Evolutionary conservation across 139 green algal species (phyloP), one percentile per base, ranked within the genome.

Genomic region (Haematococcus sp.): DNA sequence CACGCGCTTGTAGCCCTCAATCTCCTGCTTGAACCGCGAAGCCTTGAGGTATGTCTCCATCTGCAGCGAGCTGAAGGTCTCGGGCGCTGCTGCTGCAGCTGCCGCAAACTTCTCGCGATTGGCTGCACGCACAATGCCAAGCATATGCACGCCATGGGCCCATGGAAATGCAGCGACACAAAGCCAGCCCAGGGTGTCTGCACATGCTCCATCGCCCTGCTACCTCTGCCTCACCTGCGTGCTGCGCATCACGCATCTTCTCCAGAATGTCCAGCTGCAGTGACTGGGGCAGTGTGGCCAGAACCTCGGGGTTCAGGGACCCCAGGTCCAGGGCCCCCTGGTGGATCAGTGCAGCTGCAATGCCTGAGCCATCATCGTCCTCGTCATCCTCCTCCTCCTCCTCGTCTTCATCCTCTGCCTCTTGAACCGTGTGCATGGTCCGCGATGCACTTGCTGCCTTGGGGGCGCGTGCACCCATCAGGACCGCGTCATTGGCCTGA

Each of bases 241-340:
- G 76, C 63, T 83, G 71, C 46, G 79, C 71, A 49, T 98, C 93
- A 25, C 93, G 77, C 71, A 93, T 76, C 61, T 84, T 83, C 43
- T 89, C 58, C 77, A 97, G 76, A 13, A 97, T 70, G 33, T 96
- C 92, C 72, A 97, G 86, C 87, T 97, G 90, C 73, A 97, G 51
- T 2, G 88, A 95, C 69, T 90, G 91, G 0, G 93, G 92, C 77
- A 98, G 84, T 13, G 86, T 90, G 28, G 84, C 86, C 79, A 97
- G 82, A 63, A 94, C 92, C 22, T 80, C 89, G 0, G 89, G 84
- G 83, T 97, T 90, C 3, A 91, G 34, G 44, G 22, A 43, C 30
- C 22, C 63, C 16, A 79, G 52, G 23, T 86, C 78, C 27, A 68
- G 63, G 82, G 73, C 71, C 63, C 71, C 43, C 85, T 31, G 25